Conservation (phyloP, 176 grass and related monocot species). For the Avena atlantica region DNA sequence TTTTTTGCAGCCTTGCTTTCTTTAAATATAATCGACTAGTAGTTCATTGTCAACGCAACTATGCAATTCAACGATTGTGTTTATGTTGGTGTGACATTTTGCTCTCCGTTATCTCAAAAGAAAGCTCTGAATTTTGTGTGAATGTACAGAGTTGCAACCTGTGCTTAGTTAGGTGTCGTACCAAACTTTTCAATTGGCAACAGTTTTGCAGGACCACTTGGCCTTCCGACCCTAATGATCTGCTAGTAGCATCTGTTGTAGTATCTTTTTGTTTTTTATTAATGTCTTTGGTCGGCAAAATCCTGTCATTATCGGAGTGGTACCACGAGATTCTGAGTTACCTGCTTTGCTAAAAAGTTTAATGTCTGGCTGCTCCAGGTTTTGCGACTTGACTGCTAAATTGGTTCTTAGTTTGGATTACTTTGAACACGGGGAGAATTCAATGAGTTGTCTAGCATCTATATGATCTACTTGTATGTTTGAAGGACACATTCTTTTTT, state of each 20-base stretch:
- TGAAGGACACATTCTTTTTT: not conserved
- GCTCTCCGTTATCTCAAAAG: not conserved
- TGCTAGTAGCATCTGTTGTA: not conserved
- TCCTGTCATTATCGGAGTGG: constrained; percentile 30
- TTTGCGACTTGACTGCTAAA: not conserved
- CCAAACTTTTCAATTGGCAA: not conserved
- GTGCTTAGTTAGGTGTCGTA: constrained; percentile 24
- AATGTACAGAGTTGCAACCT: not conserved
- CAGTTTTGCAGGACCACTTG: constrained; percentile 24
- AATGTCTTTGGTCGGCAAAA: constrained; percentile 27
- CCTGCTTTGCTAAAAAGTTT: not conserved
- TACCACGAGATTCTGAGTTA: not conserved
- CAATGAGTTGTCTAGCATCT: not conserved
- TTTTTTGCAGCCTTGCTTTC: not conserved
- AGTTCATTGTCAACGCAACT: not conserved
- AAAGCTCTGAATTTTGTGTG: not conserved
- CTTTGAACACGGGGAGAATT: constrained; percentile 16
- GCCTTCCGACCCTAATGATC: not conserved
- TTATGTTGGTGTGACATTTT: not conserved
- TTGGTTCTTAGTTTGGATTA: constrained; percentile 32
- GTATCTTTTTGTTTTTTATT: constrained; percentile 37
- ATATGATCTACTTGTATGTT: not conserved
- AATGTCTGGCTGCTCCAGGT: constrained; percentile 21
- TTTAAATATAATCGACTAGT: not conserved
- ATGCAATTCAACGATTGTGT: not conserved